Evolutionary conservation across 2,329 filamentous ascomycete species (phyloP).

Genomic region (Colletotrichum falcatum): DNA sequence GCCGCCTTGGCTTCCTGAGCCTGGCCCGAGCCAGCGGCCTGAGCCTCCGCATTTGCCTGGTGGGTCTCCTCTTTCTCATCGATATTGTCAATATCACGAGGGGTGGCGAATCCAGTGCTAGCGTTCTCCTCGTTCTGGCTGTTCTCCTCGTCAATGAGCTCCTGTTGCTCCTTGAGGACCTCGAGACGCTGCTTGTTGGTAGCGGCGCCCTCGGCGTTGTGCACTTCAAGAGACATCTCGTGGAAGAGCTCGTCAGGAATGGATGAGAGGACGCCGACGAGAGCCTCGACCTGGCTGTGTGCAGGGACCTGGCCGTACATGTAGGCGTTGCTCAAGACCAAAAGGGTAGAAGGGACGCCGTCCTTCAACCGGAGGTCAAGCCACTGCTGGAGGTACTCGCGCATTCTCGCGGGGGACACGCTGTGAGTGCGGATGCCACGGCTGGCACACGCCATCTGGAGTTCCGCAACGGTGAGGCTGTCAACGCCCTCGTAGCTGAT

Average conservation of each 20-base stretch:
- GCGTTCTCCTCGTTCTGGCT: constrained; percentile 88
- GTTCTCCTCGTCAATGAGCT: constrained; percentile 97
- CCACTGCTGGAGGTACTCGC: constrained; percentile 94
- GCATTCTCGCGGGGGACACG: constrained; percentile 86
- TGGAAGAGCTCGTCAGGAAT: constrained; percentile 99
- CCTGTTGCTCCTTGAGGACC: constrained; percentile 97
- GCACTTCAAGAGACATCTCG: constrained; percentile 98
- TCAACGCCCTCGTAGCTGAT: constrained; percentile 96
- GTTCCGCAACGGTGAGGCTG: constrained; percentile 89
- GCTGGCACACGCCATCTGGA: constrained; percentile 91
- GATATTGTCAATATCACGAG: constrained; percentile 90
- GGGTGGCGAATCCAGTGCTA: constrained; percentile 78
- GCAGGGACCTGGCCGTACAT: constrained; percentile 95
- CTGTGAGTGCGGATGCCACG: constrained; percentile 94
- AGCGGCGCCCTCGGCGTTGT: constrained; percentile 94
- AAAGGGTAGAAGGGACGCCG: constrained; percentile 93
- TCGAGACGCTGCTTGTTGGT: constrained; percentile 99
- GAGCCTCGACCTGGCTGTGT: constrained; percentile 89
- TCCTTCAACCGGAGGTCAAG: constrained; percentile 92
- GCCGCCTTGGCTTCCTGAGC: constrained; percentile 53
- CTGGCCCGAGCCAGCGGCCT: constrained; percentile 50
- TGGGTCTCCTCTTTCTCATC: constrained; percentile 89
- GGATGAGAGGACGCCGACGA: constrained; percentile 90
- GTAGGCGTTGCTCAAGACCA: constrained; percentile 97
- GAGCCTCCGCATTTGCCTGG: constrained; percentile 62